phyloP scores from a whole-genome alignment of 2,329 filamentous ascomycete species.

The Exophiala dermatitidis region DNA sequence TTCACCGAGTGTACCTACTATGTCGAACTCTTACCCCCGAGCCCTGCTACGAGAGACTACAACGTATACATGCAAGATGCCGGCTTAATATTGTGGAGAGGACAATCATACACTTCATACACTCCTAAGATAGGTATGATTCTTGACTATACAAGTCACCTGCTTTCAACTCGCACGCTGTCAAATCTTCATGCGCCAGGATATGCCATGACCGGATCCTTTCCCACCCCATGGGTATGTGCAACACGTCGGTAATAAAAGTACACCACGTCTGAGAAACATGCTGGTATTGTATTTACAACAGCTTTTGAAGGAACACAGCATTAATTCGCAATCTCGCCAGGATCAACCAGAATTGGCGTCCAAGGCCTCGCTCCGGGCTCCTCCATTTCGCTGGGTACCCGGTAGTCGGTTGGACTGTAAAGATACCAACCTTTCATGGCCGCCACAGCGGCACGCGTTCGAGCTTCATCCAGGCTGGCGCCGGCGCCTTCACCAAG shows the following conservation, averaged over 20 bases:
- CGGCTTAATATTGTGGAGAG: background rate
- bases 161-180: background rate
- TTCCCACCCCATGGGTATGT: conserved; percentile 1
- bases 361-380: conserved; percentile 57
- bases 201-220: conserved; percentile 5
- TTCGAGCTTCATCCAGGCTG: conserved; percentile 68
- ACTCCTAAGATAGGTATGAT: background rate
- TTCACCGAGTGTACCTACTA: too few relatives aligned
- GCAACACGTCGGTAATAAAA: conserved; percentile 10
- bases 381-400: conserved; percentile 64
- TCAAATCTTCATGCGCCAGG: background rate
- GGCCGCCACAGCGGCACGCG: conserved; percentile 72
- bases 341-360: conserved; percentile 62
- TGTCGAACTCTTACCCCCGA: background rate
- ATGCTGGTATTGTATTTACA: conserved; percentile 1
- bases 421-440: conserved; percentile 97
- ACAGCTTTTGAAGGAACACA: background rate
- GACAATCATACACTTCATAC: conserved; percentile 1
- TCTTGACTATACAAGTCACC: conserved; percentile 1
- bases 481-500: conserved; percentile 81
- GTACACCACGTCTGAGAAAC: conserved; percentile 5
- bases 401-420: conserved; percentile 60
- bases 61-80: background rate
- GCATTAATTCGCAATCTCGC: conserved; percentile 55
- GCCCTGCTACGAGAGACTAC: background rate